These are phyloP conservation scores for Parmelia sp. DNA, from an alignment of 495 filamentous ascomycete genomes.

Conservation along the genomic window DNA sequence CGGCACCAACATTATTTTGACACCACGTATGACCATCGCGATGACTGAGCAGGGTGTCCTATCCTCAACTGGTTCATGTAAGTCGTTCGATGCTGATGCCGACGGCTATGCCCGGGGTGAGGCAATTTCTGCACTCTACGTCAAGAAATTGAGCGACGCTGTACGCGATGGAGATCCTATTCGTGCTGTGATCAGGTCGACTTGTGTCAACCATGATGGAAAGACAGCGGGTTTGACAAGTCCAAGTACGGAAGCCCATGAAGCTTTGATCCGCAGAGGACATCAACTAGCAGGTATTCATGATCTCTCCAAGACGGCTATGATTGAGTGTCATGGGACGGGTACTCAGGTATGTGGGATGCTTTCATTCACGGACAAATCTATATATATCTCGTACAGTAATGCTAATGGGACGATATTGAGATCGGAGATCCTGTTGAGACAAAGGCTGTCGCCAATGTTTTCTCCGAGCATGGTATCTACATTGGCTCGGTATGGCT, in stretches of 20 bases:
- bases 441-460: constrained; percentile 4
- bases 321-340: constrained; percentile 39
- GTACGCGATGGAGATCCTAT: constrained; percentile 33
- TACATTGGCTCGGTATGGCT: constrained; percentile 24
- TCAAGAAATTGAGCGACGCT: constrained; percentile 36
- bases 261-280: constrained; percentile 33
- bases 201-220: constrained; percentile 35
- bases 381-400: neutral
- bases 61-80: constrained; percentile 35
- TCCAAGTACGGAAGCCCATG: constrained; percentile 27
- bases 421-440: constrained; percentile 11
- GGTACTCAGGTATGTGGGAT: constrained; percentile 34
- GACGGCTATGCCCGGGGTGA: constrained; percentile 64
- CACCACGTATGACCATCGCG: constrained; percentile 29
- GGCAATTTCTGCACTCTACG: constrained; percentile 32
- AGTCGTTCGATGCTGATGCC: constrained; percentile 55
- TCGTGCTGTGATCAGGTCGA: constrained; percentile 36
- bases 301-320: constrained; percentile 28
- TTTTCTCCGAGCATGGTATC: constrained; percentile 29
- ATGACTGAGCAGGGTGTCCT: constrained; percentile 32
- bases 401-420: neutral
- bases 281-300: constrained; percentile 30
- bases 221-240: constrained; percentile 26
- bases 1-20: constrained; percentile 38
- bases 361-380: neutral